phyloP scores from a whole-genome alignment of 2,329 filamentous ascomycete genomes.

The Arthrobotrys entomopaga region DNA sequence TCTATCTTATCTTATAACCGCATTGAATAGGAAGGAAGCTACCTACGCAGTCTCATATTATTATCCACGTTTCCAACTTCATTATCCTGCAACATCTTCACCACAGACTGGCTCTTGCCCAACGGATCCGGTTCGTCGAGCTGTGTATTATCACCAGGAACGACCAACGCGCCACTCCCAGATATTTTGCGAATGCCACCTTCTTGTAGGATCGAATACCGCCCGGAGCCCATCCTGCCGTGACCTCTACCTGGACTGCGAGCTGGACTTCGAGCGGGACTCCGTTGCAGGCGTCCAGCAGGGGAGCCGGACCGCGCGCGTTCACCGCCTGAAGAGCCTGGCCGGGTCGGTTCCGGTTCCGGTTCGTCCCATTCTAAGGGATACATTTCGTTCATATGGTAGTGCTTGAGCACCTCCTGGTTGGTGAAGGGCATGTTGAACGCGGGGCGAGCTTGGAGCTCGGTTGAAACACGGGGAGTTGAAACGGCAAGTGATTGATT shows the following conservation, averaged over 20 bases:
- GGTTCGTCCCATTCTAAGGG: slow-evolving; percentile 58
- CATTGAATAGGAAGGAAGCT: slow-evolving; percentile 7
- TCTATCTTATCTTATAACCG: slow-evolving; percentile 1
- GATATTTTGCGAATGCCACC: slow-evolving; percentile 53
- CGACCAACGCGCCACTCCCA: slow-evolving; percentile 55
- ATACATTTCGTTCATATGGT: slow-evolving; percentile 58
- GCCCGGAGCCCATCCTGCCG: slow-evolving; percentile 35
- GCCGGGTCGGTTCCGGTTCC: slow-evolving; percentile 31
- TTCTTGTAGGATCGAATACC: slow-evolving; percentile 58
- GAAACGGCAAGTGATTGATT: background rate
- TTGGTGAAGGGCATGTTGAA: slow-evolving; percentile 53
- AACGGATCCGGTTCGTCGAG: slow-evolving; percentile 93
- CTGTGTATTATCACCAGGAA: slow-evolving; percentile 74
- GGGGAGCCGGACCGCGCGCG: slow-evolving; percentile 38
- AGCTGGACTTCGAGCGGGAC: slow-evolving; percentile 35
- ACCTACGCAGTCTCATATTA: slow-evolving; percentile 78
- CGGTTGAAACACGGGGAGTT: slow-evolving; percentile 5
- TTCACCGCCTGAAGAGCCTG: slow-evolving; percentile 27
- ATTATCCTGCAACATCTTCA: slow-evolving; percentile 78
- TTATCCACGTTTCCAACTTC: slow-evolving; percentile 82
- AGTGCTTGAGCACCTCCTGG: slow-evolving; percentile 59
- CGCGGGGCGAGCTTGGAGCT: slow-evolving; percentile 30
- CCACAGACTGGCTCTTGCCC: slow-evolving; percentile 86
- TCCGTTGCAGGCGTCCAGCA: slow-evolving; percentile 35
- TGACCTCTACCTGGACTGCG: slow-evolving; percentile 22